A percentile compares a stretch with the other conserved stretches of the same genome.
Conservation (phyloP, 768 basidiomycete genomes). For the Collybiopsis confluens region DNA sequence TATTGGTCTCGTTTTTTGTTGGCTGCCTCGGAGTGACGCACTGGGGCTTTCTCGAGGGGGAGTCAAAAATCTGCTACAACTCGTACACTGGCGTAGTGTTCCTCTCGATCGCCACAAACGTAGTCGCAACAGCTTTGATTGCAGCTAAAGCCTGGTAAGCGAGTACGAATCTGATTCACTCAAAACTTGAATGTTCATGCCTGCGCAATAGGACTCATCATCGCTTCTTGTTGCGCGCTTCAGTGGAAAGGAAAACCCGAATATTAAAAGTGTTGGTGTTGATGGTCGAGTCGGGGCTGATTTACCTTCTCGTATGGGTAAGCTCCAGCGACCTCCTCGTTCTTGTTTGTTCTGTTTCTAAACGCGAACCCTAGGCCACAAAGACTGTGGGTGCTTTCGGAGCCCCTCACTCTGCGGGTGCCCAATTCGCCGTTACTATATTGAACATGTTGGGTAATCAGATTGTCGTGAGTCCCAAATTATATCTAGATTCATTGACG, state of each 20-base stretch:
- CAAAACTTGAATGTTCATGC: not conserved
- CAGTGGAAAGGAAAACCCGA: not conserved
- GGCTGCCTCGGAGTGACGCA: not conserved
- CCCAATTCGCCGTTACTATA: not conserved
- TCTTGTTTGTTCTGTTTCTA: too few relatives aligned
- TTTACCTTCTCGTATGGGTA: not conserved
- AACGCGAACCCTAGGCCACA: not conserved
- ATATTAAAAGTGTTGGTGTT: not conserved
- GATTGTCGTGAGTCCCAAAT: not conserved
- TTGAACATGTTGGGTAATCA: conserved; percentile 1
- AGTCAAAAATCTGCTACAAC: not conserved
- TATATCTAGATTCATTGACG: too few relatives aligned
- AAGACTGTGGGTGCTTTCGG: not conserved
- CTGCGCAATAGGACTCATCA: not conserved
- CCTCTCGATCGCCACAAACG: not conserved
- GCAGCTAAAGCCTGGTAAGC: conserved; percentile 1
- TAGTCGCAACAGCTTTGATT: not conserved
- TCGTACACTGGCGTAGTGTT: not conserved
- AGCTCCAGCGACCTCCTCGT: not conserved
- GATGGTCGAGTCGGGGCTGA: not conserved
- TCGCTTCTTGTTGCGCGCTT: not conserved
- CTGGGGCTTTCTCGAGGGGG: not conserved
- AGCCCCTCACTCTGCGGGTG: not conserved
- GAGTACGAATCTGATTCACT: too few relatives aligned
- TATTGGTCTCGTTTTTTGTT: not conserved